These are phyloP conservation scores for Penicillium sp. DNA, from an alignment of 2,329 filamentous ascomycete genomes.

Conservation along the genomic window DNA sequence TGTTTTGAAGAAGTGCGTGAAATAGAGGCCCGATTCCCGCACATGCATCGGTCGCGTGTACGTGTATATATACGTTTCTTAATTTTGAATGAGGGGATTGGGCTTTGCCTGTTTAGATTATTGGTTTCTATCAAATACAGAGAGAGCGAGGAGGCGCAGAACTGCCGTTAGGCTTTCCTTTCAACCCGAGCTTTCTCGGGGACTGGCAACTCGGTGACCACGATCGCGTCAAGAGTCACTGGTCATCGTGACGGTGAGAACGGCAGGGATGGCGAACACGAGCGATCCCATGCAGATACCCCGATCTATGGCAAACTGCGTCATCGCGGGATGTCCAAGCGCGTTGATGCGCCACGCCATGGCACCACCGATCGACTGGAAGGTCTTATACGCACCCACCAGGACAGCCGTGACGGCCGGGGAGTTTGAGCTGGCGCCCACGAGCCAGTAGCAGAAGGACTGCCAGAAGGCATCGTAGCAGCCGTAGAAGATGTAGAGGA, in stretches of 20 bases:
- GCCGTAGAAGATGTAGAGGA: slow-evolving; percentile 68
- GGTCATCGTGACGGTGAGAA: slow-evolving; percentile 40
- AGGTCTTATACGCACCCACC: slow-evolving; percentile 47
- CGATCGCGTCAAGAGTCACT: slow-evolving; percentile 12
- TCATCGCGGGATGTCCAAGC: slow-evolving; percentile 33
- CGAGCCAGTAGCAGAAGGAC: slow-evolving; percentile 60
- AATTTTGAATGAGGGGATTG: slow-evolving; percentile 1
- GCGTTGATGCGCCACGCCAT: slow-evolving; percentile 48
- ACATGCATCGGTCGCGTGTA: background rate
- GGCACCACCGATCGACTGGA: slow-evolving; percentile 44
- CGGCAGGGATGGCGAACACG: slow-evolving; percentile 42
- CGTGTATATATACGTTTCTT: slow-evolving; percentile 16
- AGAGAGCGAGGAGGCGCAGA: background rate
- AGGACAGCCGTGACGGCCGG: slow-evolving; percentile 42
- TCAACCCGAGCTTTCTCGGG: slow-evolving; percentile 5
- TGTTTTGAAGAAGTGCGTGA: slow-evolving; percentile 27
- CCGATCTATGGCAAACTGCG: slow-evolving; percentile 47
- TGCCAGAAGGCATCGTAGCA: slow-evolving; percentile 66
- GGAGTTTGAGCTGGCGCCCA: slow-evolving; percentile 45
- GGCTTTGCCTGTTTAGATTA: background rate
- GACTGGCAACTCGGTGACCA: slow-evolving; percentile 3
- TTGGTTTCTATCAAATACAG: background rate
- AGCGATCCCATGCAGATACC: slow-evolving; percentile 45
- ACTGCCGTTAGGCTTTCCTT: slow-evolving; percentile 1
- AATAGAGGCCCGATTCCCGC: background rate